phyloP scores from a whole-genome alignment of 1,139 yeast genomes.

The Kodamaea sp. region DNA sequence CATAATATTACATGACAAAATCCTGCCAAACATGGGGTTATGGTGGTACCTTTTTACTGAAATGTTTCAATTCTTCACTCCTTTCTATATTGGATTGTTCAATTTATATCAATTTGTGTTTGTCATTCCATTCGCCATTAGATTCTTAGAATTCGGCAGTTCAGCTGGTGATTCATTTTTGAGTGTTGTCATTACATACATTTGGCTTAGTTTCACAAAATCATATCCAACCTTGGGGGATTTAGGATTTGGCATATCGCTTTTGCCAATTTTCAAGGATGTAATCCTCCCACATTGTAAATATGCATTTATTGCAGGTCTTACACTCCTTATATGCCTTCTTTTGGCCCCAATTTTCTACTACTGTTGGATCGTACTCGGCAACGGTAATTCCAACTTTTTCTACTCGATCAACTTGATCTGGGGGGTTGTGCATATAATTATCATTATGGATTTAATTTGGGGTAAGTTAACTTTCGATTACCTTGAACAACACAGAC shows the following conservation, averaged over 20 bases:
- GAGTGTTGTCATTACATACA: constrained; percentile 57
- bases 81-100: constrained; percentile 81
- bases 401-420: constrained; percentile 90
- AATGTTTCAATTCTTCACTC: constrained; percentile 84
- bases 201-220: constrained; percentile 71
- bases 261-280: constrained; percentile 55
- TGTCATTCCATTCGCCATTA: constrained; percentile 67
- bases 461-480: constrained; percentile 80
- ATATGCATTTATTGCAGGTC: constrained; percentile 30
- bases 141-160: constrained; percentile 44
- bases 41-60: constrained; percentile 99
- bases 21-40: constrained; percentile 81
- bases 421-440: constrained; percentile 68
- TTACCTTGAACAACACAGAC: constrained; percentile 48
- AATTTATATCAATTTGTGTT: constrained; percentile 70
- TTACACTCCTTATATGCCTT: constrained; percentile 37
- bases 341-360: constrained; percentile 81
- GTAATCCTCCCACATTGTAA: constrained; percentile 36
- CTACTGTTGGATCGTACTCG: constrained; percentile 90
- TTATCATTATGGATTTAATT: constrained; percentile 68
- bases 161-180: constrained; percentile 54
- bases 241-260: constrained; percentile 61
- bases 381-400: constrained; percentile 94
- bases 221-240: constrained; percentile 91
- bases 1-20: constrained; percentile 57